A percentile compares a stretch with the other conserved stretches of the same genome.
Evolutionary conservation across 148 eudicot genomes (phyloP).

Genomic region (Linanthus parryae): DNA sequence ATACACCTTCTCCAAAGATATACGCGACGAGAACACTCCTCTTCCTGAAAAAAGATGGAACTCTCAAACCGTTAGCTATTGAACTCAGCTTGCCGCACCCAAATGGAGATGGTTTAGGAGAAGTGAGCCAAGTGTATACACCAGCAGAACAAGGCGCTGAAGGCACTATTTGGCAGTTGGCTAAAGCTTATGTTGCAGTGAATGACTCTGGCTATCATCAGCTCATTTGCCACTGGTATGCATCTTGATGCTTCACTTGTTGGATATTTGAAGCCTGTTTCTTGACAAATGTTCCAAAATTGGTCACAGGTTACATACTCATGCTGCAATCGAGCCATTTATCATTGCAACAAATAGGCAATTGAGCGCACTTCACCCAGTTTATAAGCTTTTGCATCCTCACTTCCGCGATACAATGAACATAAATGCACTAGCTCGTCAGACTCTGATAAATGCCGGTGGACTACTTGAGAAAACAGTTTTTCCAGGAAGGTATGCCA

Average conservation of each 20-base stretch:
- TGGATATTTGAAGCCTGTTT: too few species aligned
- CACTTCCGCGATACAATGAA: conserved; percentile 79
- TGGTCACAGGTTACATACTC: conserved; percentile 56
- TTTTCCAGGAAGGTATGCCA: conserved; percentile 46
- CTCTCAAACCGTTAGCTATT: conserved; percentile 65
- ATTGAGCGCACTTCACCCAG: conserved; percentile 77
- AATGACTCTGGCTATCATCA: conserved; percentile 80
- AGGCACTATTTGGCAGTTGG: conserved; percentile 66
- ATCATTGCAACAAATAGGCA: conserved; percentile 73
- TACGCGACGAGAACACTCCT: conserved; percentile 77
- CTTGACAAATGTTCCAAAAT: too few species aligned
- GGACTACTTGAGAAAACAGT: conserved; percentile 74
- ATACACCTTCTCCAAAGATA: conserved; percentile 43
- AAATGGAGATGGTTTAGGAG: conserved; percentile 43
- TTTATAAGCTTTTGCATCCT: conserved; percentile 74
- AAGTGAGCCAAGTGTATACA: conserved; percentile 45
- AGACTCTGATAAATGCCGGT: conserved; percentile 58
- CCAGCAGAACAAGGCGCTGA: conserved; percentile 59
- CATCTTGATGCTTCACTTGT: too few species aligned
- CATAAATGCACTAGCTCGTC: conserved; percentile 63
- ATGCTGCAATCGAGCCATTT: conserved; percentile 72
- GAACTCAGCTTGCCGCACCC: conserved; percentile 70
- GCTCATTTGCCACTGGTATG: conserved; percentile 81
- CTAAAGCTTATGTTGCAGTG: conserved; percentile 82
- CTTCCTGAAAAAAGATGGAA: conserved; percentile 58